Evolutionary conservation across 257 asterid genomes (phyloP).

Genomic region (Gardenia jasminoides): DNA sequence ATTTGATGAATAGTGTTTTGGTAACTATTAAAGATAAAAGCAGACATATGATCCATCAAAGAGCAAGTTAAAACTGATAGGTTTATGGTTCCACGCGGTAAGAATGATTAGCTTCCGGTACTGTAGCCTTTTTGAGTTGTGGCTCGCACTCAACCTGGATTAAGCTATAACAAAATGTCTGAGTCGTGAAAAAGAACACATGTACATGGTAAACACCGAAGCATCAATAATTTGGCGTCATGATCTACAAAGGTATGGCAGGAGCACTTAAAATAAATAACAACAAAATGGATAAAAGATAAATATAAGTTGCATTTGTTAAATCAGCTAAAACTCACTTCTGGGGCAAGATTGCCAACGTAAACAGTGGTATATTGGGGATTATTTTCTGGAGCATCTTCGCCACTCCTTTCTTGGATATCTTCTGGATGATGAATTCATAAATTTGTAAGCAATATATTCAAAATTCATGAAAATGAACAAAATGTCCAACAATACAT

Average conservation of each 20-base stretch:
- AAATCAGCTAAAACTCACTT: conserved; percentile 39
- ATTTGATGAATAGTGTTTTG: background rate
- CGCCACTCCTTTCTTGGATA: conserved; percentile 53
- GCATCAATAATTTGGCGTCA: background rate
- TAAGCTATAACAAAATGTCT: background rate
- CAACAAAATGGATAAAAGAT: background rate
- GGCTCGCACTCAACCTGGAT: background rate
- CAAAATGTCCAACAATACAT: background rate
- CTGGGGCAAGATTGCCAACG: conserved; percentile 87
- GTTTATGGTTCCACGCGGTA: no score
- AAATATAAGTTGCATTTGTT: background rate
- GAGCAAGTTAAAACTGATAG: background rate
- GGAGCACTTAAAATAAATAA: background rate
- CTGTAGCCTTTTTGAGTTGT: background rate
- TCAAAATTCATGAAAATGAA: background rate
- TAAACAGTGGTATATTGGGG: conserved; percentile 78
- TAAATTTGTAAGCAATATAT: background rate
- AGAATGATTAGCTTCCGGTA: background rate
- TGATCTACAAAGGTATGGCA: background rate
- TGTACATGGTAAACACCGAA: background rate
- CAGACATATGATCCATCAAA: no score
- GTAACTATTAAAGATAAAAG: background rate
- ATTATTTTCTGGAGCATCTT: conserved; percentile 81
- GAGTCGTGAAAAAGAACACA: background rate
- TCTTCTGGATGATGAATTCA: conserved; percentile 52